phyloP scores from a whole-genome alignment of 768 basidiomycete species.

The Suillus fuscotomentosus region DNA sequence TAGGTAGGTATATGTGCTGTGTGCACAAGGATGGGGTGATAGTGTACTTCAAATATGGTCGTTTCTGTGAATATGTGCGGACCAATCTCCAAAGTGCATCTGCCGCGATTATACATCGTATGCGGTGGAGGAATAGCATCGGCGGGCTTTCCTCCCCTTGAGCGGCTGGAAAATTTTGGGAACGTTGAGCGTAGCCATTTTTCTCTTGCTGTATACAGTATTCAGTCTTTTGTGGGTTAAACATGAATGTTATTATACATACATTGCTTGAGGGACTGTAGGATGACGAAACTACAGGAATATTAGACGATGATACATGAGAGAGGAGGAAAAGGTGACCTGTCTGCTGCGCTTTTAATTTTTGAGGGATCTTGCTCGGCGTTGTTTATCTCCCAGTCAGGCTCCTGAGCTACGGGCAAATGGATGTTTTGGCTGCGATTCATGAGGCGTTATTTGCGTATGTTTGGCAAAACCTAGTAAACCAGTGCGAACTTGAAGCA shows the following conservation, averaged over 20 bases:
- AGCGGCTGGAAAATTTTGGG: slow-evolving; percentile 68
- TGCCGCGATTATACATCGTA: slow-evolving; percentile 61
- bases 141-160: slow-evolving; percentile 55
- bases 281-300: slow-evolving; percentile 50
- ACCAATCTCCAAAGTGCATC: slow-evolving; percentile 70
- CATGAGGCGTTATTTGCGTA: slow-evolving; percentile 21
- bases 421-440: slow-evolving; percentile 26
- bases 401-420: slow-evolving; percentile 55
- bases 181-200: slow-evolving; percentile 66
- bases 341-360: slow-evolving; percentile 54
- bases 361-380: slow-evolving; percentile 39
- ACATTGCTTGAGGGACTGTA: slow-evolving; percentile 76
- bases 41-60: slow-evolving; percentile 70
- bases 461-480: slow-evolving; percentile 19
- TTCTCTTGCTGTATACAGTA: slow-evolving; percentile 53
- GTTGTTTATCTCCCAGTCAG: slow-evolving; percentile 58
- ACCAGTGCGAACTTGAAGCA: neutral
- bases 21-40: slow-evolving; percentile 40
- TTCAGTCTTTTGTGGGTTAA: slow-evolving; percentile 15
- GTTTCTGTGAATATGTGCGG: slow-evolving; percentile 73
- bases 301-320: slow-evolving; percentile 8
- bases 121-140: slow-evolving; percentile 61
- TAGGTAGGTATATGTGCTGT: slow-evolving; percentile 23
- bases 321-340: slow-evolving; percentile 34
- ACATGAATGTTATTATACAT: slow-evolving; percentile 40